Percentiles rank a stretch among this genome's conserved stretches.
phyloP scores from a whole-genome alignment of 2,329 filamentous ascomycete genomes.

The Thielaviopsis punctulata region DNA sequence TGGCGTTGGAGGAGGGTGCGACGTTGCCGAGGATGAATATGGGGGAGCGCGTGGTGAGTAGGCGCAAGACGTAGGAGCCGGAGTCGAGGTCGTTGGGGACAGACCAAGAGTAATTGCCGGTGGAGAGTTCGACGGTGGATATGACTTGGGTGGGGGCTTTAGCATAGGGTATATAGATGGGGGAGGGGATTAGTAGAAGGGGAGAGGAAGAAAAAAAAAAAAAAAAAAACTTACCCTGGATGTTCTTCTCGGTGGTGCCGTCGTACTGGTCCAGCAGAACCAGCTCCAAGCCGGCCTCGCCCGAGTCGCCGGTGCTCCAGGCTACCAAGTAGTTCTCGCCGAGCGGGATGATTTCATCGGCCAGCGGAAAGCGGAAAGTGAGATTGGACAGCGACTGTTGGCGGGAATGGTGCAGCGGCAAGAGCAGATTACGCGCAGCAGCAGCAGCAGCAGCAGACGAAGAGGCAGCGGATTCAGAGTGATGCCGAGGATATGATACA shows the following conservation, averaged over 20 bases:
- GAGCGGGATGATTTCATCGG: conserved; percentile 4
- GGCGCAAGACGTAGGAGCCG: conserved; percentile 8
- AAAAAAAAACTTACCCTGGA: not conserved
- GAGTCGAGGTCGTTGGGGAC: conserved; percentile 6
- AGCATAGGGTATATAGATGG: not conserved
- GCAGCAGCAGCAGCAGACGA: not conserved
- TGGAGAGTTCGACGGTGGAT: not conserved
- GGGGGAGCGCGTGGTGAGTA: conserved; percentile 5
- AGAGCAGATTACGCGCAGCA: not conserved
- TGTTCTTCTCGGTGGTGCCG: not conserved
- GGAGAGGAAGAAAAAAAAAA: not conserved
- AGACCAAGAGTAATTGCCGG: conserved; percentile 7
- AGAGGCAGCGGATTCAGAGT: not conserved
- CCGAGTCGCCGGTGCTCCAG: not conserved
- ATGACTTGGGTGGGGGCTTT: not conserved
- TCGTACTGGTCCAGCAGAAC: conserved; percentile 1
- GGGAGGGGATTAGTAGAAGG: not conserved
- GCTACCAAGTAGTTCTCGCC: not conserved
- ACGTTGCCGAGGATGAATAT: conserved; percentile 9
- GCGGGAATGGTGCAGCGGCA: not conserved
- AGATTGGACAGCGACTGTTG: not conserved
- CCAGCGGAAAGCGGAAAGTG: conserved; percentile 2
- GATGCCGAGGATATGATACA: not conserved
- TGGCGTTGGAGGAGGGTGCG: not conserved
- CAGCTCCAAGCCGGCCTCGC: not conserved